A percentile compares a stretch with the other conserved stretches of the same genome.
phyloP scores from a whole-genome alignment of 768 basidiomycete genomes.

The Harrya chromipes region DNA sequence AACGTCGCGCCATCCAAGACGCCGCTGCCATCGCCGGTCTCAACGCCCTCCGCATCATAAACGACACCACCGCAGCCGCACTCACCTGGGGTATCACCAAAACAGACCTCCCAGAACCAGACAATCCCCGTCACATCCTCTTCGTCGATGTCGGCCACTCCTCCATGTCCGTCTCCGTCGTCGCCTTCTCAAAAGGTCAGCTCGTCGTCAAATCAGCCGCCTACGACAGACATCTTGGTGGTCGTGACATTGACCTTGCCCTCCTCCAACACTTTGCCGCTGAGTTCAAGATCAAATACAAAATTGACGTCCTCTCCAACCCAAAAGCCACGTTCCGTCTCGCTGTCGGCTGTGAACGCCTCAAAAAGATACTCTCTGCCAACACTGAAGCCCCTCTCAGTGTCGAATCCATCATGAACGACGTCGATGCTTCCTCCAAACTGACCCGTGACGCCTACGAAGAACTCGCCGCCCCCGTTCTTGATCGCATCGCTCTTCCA shows the following conservation, averaged over 20 bases:
- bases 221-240: constrained; percentile 91
- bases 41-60: constrained; percentile 91
- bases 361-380: constrained; percentile 96
- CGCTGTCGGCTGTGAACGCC: constrained; percentile 80
- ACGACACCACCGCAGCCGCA: constrained; percentile 94
- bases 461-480: constrained; percentile 65
- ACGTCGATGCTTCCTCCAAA: constrained; percentile 87
- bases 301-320: constrained; percentile 88
- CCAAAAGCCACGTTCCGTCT: constrained; percentile 95
- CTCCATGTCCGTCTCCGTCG: constrained; percentile 79
- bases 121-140: constrained; percentile 80
- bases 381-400: constrained; percentile 86
- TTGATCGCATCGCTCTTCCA: constrained; percentile 73
- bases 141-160: constrained; percentile 98
- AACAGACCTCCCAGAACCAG: constrained; percentile 86
- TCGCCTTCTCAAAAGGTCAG: constrained; percentile 93
- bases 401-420: constrained; percentile 96
- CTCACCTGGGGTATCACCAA: constrained; percentile 99
- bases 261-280: constrained; percentile 85
- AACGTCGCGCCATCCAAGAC: constrained; percentile 86
- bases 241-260: constrained; percentile 93
- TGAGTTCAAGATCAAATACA: constrained; percentile 97
- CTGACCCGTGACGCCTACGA: constrained; percentile 84
- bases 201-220: constrained; percentile 84
- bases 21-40: constrained; percentile 88